Conservation (phyloP, 2,329 filamentous ascomycete genomes). For the Apiospora malaysiana region DNA sequence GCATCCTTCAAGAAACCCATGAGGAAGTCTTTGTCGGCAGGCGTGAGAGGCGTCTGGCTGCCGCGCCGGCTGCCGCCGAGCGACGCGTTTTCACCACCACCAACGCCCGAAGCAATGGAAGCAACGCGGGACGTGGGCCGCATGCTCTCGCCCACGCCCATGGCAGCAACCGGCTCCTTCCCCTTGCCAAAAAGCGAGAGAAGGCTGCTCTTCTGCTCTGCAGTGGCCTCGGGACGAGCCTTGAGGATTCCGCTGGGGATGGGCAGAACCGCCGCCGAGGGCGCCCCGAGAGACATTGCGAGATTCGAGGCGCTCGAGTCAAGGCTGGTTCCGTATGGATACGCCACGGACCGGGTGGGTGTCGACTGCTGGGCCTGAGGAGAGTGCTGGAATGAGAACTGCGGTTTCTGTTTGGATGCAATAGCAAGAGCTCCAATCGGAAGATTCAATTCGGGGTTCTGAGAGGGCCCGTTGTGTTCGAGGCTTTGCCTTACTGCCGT, state of each 20-base stretch:
- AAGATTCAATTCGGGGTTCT: conserved; percentile 45
- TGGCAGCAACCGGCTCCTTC: conserved; percentile 36
- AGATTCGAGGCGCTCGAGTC: conserved; percentile 32
- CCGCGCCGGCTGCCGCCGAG: conserved; percentile 43
- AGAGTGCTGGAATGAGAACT: conserved; percentile 28
- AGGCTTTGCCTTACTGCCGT: conserved; percentile 36
- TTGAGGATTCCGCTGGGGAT: conserved; percentile 35
- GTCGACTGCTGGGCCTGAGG: not conserved
- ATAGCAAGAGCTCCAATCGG: conserved; percentile 48
- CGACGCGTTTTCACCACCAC: conserved; percentile 40
- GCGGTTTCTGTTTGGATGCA: conserved; percentile 41
- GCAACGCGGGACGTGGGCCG: conserved; percentile 45
- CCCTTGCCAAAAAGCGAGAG: conserved; percentile 69
- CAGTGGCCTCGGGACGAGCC: conserved; percentile 43
- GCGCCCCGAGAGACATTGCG: conserved; percentile 35
- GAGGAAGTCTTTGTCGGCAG: conserved; percentile 77
- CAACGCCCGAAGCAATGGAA: conserved; percentile 50
- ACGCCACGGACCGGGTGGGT: not conserved
- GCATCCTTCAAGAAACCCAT: conserved; percentile 73
- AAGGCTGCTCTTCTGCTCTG: conserved; percentile 52
- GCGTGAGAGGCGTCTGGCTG: conserved; percentile 64
- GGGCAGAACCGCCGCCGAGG: conserved; percentile 36
- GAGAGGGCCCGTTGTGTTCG: conserved; percentile 38
- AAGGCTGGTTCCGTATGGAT: conserved; percentile 23
- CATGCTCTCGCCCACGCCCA: conserved; percentile 28